Evolutionary conservation across 768 basidiomycete species (phyloP), one percentile per base, ranked within the genome.

Genomic region (Megacollybia marginata): DNA sequence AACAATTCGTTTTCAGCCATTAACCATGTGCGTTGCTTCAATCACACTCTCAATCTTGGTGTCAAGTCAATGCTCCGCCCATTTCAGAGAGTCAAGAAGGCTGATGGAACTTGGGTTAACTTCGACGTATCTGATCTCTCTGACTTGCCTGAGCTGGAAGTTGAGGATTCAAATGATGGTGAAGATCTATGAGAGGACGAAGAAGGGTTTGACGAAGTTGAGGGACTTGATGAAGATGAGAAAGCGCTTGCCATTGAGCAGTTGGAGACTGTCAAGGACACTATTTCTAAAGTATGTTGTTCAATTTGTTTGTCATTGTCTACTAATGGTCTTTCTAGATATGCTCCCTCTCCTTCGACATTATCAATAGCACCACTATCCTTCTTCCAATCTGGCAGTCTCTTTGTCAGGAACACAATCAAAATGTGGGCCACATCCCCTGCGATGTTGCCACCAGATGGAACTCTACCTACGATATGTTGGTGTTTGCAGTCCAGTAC

Each of bases 381-480:
- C 46, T 59, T 0, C 52, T 61, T 5, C 65, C 61, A 0, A 33
- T 33, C 0, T 68, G 66, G 63, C 32, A 42, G 0, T 1, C 9
- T 0, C 35, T 45, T 2, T 38, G 57, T 7, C 19, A 33, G 1
- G 13, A 51, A 6, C 20, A 34, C 1, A n/a, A n/a, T 13, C 49
- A 3, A 35, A 57, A 4, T 5, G 10, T 19, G 0, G 50, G 47
- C 0, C 18, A 46, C 2, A 52, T 66, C 42, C 63, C 59, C 1
- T 33, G 54, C 0, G 59, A 68, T 51, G 57, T 67, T 2, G 12
- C 42, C 0, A 65, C 62, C 1, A 46, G 58, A 1, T 65, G 61
- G 63, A 65, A 63, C 23, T 64, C 59, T 1, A 64, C 60, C 1
- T 62, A 44, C 43, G 52, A 62, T 28, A 63, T 66, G 61, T 46